A percentile compares a stretch with the other conserved stretches of the same genome.
phyloP scores from a whole-genome alignment of 2,329 filamentous ascomycete species.

The Apiospora arundinis region DNA sequence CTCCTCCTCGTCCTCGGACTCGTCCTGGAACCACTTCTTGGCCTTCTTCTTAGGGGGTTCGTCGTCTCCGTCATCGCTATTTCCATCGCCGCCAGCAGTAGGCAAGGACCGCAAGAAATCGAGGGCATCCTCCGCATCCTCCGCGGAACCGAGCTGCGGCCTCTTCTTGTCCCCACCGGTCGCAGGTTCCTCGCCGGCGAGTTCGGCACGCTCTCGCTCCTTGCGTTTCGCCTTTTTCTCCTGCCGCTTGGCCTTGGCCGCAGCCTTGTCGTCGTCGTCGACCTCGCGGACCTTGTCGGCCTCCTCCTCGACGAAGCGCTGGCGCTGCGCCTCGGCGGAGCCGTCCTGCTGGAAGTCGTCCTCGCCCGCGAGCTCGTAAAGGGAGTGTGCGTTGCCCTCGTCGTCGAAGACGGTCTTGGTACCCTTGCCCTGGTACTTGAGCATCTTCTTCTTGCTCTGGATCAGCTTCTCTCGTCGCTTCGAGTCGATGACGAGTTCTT shows the following conservation, averaged over 20 bases:
- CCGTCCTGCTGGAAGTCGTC: constrained; percentile 79
- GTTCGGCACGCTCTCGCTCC: constrained; percentile 64
- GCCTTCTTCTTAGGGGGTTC: constrained; percentile 64
- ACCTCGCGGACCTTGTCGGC: constrained; percentile 72
- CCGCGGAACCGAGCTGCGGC: constrained; percentile 46
- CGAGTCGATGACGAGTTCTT: constrained; percentile 85
- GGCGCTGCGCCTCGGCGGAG: constrained; percentile 75
- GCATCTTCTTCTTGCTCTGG: constrained; percentile 90
- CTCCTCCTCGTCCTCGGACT: constrained; percentile 58
- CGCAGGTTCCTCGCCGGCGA: constrained; percentile 31
- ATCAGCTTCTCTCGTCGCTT: constrained; percentile 96
- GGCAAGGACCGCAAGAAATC: constrained; percentile 65
- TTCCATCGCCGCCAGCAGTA: constrained; percentile 45
- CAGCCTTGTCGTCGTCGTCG: constrained; percentile 82
- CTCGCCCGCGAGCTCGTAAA: constrained; percentile 90
- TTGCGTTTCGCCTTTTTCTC: constrained; percentile 80
- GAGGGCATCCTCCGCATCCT: constrained; percentile 59
- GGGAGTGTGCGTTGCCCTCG: constrained; percentile 80
- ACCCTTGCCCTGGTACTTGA: constrained; percentile 87
- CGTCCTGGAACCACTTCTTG: constrained; percentile 82
- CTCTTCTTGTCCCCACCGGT: constrained; percentile 30
- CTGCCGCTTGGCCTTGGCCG: constrained; percentile 77
- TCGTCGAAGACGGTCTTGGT: constrained; percentile 91
- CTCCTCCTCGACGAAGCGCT: constrained; percentile 80
- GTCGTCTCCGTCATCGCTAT: constrained; percentile 40